These are phyloP conservation scores for Pseudopyrenochaeta lycopersici DNA, from an alignment of 2,329 filamentous ascomycete genomes.

Conservation along the genomic window DNA sequence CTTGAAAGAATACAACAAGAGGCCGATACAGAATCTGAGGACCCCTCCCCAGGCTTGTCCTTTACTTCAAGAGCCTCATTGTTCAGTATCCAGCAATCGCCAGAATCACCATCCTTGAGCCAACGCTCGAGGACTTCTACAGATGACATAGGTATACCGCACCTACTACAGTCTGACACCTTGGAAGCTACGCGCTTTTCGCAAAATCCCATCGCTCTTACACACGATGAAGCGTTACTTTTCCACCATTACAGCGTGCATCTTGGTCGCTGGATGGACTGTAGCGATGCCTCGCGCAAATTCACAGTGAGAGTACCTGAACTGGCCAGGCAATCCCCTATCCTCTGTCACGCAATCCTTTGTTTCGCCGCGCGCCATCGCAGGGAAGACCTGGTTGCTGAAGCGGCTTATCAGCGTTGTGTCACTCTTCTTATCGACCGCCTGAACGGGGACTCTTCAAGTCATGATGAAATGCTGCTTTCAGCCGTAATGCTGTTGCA, in stretches of 20 bases:
- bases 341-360: conserved; percentile 39
- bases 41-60: too few species aligned
- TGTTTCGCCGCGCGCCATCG: conserved; percentile 41
- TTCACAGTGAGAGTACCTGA: conserved; percentile 40
- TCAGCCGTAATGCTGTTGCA: conserved; percentile 44
- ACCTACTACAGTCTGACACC: too few species aligned
- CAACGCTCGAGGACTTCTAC: too few species aligned
- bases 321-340: conserved; percentile 35
- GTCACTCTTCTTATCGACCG: conserved; percentile 41
- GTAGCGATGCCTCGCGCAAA: conserved; percentile 39
- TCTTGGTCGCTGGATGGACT: conserved; percentile 44
- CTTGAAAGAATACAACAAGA: too few species aligned
- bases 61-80: too few species aligned
- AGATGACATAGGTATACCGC: too few species aligned
- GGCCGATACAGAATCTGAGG: too few species aligned
- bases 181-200: too few species aligned
- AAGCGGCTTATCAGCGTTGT: conserved; percentile 39
- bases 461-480: conserved; percentile 39
- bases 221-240: conserved; percentile 32
- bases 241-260: conserved; percentile 42
- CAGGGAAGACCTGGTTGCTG: conserved; percentile 27
- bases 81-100: too few species aligned
- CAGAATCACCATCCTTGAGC: too few species aligned
- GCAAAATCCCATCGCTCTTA: conserved; percentile 18
- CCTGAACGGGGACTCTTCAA: conserved; percentile 31